Conservation (phyloP, 805 yeast genomes). For the Yueomyces sp. region DNA sequence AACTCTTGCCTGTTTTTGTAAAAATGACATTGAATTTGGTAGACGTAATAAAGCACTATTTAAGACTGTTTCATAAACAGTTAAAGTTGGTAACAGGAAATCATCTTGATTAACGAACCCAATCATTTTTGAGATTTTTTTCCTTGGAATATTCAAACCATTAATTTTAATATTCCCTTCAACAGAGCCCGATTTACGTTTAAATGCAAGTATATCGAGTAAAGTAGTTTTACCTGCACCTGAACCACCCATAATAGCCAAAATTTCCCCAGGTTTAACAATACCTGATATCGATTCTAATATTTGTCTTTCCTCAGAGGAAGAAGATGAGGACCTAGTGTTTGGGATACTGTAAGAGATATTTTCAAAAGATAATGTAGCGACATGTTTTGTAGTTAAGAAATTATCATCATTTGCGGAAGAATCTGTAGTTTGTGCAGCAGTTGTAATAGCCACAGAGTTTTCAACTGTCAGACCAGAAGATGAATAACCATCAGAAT, state of each 20-base stretch:
- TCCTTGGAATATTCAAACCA: constrained; percentile 33
- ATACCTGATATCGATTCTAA: constrained; percentile 57
- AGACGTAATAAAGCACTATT: constrained; percentile 82
- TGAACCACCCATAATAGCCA: constrained; percentile 97
- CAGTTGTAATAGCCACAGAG: not conserved
- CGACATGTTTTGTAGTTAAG: constrained; percentile 43
- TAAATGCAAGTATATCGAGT: constrained; percentile 81
- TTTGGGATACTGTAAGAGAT: constrained; percentile 35
- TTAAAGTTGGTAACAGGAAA: constrained; percentile 75
- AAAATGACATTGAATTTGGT: constrained; percentile 65
- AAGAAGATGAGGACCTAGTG: constrained; percentile 1
- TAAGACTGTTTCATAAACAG: constrained; percentile 90
- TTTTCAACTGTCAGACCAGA: constrained; percentile 7
- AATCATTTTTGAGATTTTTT: constrained; percentile 48
- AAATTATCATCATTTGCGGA: constrained; percentile 22
- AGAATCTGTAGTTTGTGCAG: constrained; percentile 3
- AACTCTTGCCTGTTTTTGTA: constrained; percentile 66
- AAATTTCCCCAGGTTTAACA: constrained; percentile 75
- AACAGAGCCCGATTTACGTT: constrained; percentile 62
- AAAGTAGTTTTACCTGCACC: constrained; percentile 98
- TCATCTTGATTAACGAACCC: constrained; percentile 98
- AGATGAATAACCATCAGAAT: constrained; percentile 3
- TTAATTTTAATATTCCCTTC: constrained; percentile 63
- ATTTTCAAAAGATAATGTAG: constrained; percentile 63
- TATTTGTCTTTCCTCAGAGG: constrained; percentile 26